Conservation (phyloP, 179 eudicot species). For the Drosera spatulata region DNA sequence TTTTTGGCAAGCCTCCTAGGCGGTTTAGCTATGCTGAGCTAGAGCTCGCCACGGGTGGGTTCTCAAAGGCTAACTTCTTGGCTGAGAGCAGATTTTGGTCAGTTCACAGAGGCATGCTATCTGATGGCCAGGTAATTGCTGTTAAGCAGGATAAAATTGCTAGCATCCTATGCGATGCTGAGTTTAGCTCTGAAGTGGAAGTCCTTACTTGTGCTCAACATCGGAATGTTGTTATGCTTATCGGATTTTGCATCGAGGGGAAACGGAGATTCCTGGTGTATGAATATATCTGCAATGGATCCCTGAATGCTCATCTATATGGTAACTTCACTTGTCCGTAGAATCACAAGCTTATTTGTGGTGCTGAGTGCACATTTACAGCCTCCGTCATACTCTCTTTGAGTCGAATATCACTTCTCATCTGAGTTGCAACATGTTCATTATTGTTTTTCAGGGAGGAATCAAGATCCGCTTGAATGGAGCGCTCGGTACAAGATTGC, state of each 20-base stretch:
- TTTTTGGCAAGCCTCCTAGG: slow-evolving; percentile 57
- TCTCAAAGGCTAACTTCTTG: slow-evolving; percentile 48
- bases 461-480: slow-evolving; percentile 29
- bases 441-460: not conserved
- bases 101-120: slow-evolving; percentile 59
- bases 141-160: slow-evolving; percentile 72
- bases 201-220: slow-evolving; percentile 83
- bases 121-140: slow-evolving; percentile 68
- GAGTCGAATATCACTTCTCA: too few species aligned
- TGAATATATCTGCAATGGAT: slow-evolving; percentile 73
- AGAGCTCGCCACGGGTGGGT: slow-evolving; percentile 56
- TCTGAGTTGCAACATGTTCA: not conserved
- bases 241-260: slow-evolving; percentile 77
- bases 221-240: slow-evolving; percentile 75
- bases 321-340: slow-evolving; percentile 32
- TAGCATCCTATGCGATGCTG: slow-evolving; percentile 70
- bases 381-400: too few species aligned
- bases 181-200: slow-evolving; percentile 81
- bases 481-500: slow-evolving; percentile 63
- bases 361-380: too few species aligned
- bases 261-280: slow-evolving; percentile 60
- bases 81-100: slow-evolving; percentile 88
- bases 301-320: slow-evolving; percentile 73
- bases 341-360: too few species aligned
- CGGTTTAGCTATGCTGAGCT: slow-evolving; percentile 58